Conservation (phyloP, 176 grass and related monocot species). For the Hsuehochloa calcarea region DNA sequence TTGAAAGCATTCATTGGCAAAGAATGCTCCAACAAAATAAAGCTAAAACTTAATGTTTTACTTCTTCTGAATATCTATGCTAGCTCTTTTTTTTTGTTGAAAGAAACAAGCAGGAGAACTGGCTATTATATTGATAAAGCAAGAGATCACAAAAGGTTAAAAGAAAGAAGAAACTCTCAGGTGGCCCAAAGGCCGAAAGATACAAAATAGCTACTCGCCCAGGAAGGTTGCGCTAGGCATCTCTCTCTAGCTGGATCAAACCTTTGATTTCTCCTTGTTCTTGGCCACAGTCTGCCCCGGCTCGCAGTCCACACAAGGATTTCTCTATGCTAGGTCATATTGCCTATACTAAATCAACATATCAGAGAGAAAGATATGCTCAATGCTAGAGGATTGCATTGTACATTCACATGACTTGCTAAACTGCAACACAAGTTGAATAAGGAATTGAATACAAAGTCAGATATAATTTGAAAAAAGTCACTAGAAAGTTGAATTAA, state of each 20-base stretch:
- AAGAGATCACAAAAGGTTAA: too few relatives aligned
- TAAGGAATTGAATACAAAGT: not conserved
- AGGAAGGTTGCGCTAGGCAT: too few relatives aligned
- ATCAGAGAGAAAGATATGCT: not conserved
- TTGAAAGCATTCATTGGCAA: not conserved
- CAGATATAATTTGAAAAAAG: not conserved
- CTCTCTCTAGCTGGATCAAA: too few relatives aligned
- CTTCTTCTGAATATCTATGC: not conserved
- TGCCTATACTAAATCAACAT: not conserved
- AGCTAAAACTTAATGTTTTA: not conserved
- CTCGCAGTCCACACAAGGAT: too few relatives aligned
- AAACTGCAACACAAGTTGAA: not conserved
- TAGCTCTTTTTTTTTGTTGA: not conserved
- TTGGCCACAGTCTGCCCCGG: too few relatives aligned
- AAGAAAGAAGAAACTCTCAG: too few relatives aligned
- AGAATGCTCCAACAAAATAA: not conserved
- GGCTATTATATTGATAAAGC: too few relatives aligned
- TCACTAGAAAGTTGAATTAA: not conserved
- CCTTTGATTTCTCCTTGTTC: too few relatives aligned
- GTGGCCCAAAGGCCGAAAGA: too few relatives aligned
- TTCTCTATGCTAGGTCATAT: not conserved
- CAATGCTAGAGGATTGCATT: not conserved
- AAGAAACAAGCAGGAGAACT: too few relatives aligned
- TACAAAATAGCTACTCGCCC: too few relatives aligned
- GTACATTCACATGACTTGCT: not conserved